Evolutionary conservation across 1,139 yeast species (phyloP), one percentile per base, ranked within the genome.

Genomic region (Dujonia santamariae): DNA sequence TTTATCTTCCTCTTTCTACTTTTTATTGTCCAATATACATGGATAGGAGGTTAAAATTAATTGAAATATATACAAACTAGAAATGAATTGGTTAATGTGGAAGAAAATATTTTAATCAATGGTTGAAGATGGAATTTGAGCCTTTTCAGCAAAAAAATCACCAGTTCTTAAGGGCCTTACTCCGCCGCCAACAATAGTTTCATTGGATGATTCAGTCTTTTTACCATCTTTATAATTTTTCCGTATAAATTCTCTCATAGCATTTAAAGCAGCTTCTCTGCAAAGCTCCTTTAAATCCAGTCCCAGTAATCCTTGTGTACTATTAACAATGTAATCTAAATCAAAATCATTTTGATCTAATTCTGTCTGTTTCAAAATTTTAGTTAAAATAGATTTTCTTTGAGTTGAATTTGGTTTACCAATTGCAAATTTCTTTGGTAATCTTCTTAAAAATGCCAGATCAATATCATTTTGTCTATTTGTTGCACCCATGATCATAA

Each of bases 401-500:
- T 92, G 95, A 4, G 61, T 66, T 1, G 72, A 59, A 43, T 75
- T 72, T 2, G 98, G 98, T 47, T 85, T 71, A 3, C 77, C 72
- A 22, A 92, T 80, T 2, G 92, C 78, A 57, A 92, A 90, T 36
- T 88, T 74, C 56, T 92, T 92, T 7, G 98, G 97, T 78, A 92
- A 74, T 53, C 98, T 75, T 59, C 98, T 75, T 59, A 90, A 67
- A 54, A 92, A 87, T 1, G 98, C 98, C 44, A 77, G 76, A 55
- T 92, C 98, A 36, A 92, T 92, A 54, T 92, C 98, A 42, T 77
- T 75, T 31, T 92, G 90, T 46, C 98, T 70, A 54, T 92, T 92
- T 1, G 98, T 92, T 11, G 98, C 98, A 4, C 98, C 98, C 52
- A 92, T 73, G 1, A 92, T 88, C 67, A 92, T 67, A 4, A 92